These are phyloP conservation scores for Amanita exitialis DNA, from an alignment of 768 basidiomycete genomes.

Conservation along the genomic window DNA sequence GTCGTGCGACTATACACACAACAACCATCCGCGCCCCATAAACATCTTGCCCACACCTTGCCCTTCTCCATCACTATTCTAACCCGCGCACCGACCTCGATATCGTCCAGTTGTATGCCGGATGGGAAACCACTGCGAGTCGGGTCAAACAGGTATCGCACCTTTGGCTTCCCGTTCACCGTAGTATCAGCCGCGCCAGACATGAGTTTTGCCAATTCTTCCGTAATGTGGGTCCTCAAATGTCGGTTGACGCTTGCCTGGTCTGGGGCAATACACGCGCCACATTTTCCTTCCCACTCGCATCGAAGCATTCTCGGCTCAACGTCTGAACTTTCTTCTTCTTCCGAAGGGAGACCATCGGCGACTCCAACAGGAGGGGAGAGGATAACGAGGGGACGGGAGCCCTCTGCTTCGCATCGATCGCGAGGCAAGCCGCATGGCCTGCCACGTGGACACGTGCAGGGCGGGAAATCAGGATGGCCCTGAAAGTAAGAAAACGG, in stretches of 20 bases:
- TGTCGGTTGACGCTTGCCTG: background rate
- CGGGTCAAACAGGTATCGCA: background rate
- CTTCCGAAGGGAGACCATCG: background rate
- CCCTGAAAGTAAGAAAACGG: background rate
- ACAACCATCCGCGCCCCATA: background rate
- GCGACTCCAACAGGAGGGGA: background rate
- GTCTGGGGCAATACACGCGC: background rate
- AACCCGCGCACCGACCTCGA: background rate
- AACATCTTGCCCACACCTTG: constrained; percentile 1
- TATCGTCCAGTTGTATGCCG: background rate
- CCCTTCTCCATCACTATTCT: constrained; percentile 1
- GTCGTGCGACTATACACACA: background rate
- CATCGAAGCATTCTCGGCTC: background rate
- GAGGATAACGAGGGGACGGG: background rate
- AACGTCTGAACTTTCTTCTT: background rate
- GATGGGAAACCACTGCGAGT: background rate
- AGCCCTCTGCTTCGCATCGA: background rate
- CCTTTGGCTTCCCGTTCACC: background rate
- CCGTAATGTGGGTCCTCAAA: background rate
- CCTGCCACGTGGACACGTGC: background rate
- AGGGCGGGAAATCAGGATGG: background rate
- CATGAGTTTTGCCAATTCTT: background rate
- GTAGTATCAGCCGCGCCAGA: background rate
- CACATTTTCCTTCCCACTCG: constrained; percentile 1
- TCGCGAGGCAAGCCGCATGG: background rate